Conservation (phyloP, 129 eudicot genomes). For the Centrapalus pauciflorus region DNA sequence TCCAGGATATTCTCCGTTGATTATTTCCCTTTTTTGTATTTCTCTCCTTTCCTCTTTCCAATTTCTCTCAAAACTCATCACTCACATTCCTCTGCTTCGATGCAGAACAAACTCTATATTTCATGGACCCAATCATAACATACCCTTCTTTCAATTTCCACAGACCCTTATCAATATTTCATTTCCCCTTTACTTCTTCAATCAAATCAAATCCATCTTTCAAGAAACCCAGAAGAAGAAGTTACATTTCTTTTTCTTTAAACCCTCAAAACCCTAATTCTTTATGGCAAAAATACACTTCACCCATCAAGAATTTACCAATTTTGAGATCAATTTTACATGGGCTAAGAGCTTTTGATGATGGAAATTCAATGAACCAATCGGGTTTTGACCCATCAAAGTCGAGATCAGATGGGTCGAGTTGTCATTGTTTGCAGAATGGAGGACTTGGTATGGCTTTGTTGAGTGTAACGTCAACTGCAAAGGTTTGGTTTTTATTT, state of each 20-base stretch:
- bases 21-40: background rate
- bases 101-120: slow-evolving; percentile 17
- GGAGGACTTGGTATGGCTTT: slow-evolving; percentile 74
- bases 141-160: slow-evolving; percentile 16
- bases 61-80: background rate
- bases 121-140: slow-evolving; percentile 44
- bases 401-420: background rate
- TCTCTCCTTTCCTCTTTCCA: background rate
- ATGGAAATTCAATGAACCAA: slow-evolving; percentile 28
- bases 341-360: slow-evolving; percentile 30
- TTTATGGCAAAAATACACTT: slow-evolving; percentile 29
- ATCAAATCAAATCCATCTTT: slow-evolving; percentile 11
- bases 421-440: slow-evolving; percentile 30
- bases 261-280: slow-evolving; percentile 41
- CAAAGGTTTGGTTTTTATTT: slow-evolving; percentile 42
- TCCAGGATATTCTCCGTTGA: slow-evolving; percentile 18
- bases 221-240: slow-evolving; percentile 21
- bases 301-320: slow-evolving; percentile 32
- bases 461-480: slow-evolving; percentile 63
- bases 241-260: slow-evolving; percentile 21
- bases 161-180: background rate
- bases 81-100: slow-evolving; percentile 28
- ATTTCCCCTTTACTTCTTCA: slow-evolving; percentile 7
- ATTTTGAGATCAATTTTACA: slow-evolving; percentile 32
- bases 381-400: slow-evolving; percentile 21